Percentiles rank a stretch among this genome's conserved stretches.
These are phyloP conservation scores for Boletellus emodensis DNA, from an alignment of 768 basidiomycete genomes.

Conservation along the genomic window DNA sequence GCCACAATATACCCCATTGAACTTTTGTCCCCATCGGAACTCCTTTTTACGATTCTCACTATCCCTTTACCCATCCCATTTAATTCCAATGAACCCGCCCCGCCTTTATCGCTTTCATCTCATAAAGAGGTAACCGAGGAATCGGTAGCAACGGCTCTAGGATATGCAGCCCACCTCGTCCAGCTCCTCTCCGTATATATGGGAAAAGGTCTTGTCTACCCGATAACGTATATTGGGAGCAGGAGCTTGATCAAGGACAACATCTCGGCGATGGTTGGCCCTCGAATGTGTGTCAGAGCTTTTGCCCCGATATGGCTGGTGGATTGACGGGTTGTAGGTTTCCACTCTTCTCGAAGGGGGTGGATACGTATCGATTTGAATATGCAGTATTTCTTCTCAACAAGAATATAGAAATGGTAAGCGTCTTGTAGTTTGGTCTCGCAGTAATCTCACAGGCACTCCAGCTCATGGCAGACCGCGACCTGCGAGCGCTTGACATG, in stretches of 20 bases:
- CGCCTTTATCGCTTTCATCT: slow-evolving; percentile 65
- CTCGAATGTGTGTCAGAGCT: slow-evolving; percentile 69
- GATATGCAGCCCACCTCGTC: slow-evolving; percentile 84
- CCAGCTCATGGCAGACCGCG: slow-evolving; percentile 89
- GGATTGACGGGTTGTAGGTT: slow-evolving; percentile 55
- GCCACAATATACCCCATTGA: slow-evolving; percentile 87
- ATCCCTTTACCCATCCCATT: slow-evolving; percentile 90
- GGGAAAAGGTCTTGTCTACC: slow-evolving; percentile 76
- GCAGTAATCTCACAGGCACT: slow-evolving; percentile 6
- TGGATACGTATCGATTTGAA: slow-evolving; percentile 95
- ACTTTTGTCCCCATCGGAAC: slow-evolving; percentile 72
- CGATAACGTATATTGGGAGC: slow-evolving; percentile 86
- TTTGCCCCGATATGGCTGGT: neutral
- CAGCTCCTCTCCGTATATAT: slow-evolving; percentile 78
- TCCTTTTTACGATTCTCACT: slow-evolving; percentile 84
- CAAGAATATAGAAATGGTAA: slow-evolving; percentile 93
- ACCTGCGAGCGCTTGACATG: slow-evolving; percentile 85
- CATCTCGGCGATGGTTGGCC: slow-evolving; percentile 93
- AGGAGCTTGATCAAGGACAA: slow-evolving; percentile 88
- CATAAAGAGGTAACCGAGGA: slow-evolving; percentile 80
- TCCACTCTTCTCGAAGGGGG: slow-evolving; percentile 90
- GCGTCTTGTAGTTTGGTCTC: neutral
- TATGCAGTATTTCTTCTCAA: slow-evolving; percentile 96
- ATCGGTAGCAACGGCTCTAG: slow-evolving; percentile 81
- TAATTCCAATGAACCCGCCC: slow-evolving; percentile 71